These are phyloP conservation scores for Pleurotus platypus DNA, from an alignment of 768 basidiomycete genomes.

Conservation along the genomic window DNA sequence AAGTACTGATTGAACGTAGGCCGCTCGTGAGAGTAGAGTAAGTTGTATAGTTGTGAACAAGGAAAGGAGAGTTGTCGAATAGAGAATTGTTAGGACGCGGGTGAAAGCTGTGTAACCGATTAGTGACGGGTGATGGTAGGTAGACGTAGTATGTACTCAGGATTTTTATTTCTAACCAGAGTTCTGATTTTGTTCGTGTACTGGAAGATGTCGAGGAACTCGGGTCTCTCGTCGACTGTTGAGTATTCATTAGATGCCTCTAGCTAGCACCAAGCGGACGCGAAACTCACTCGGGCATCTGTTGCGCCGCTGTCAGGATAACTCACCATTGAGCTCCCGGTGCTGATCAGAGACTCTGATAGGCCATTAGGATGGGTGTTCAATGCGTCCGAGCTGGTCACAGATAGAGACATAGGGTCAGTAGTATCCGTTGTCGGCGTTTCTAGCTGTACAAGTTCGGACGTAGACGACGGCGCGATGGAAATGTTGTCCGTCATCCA, in stretches of 20 bases:
- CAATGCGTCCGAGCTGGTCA: conserved; percentile 16
- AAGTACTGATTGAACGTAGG: conserved; percentile 71
- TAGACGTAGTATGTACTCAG: conserved; percentile 50
- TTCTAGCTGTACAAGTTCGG: background rate
- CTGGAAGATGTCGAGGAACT: background rate
- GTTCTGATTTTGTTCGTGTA: conserved; percentile 62
- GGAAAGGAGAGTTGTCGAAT: conserved; percentile 80
- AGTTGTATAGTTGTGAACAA: conserved; percentile 88
- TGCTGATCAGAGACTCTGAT: conserved; percentile 37
- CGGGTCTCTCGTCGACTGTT: conserved; percentile 19
- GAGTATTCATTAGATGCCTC: conserved; percentile 1
- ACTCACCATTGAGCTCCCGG: conserved; percentile 29
- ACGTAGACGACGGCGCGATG: background rate
- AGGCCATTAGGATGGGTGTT: conserved; percentile 17
- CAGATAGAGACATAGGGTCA: conserved; percentile 13
- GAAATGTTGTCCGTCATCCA: conserved; percentile 23
- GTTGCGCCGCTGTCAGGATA: conserved; percentile 19
- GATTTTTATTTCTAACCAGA: conserved; percentile 93
- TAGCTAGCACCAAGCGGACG: too few relatives aligned
- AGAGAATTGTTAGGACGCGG: conserved; percentile 80
- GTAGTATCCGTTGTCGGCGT: conserved; percentile 6
- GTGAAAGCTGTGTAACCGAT: conserved; percentile 63
- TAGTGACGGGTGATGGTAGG: background rate
- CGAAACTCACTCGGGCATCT: conserved; percentile 3
- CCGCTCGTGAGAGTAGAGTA: conserved; percentile 74